Evolutionary conservation across 208 protist species (phyloP), one percentile per base, ranked within the genome.

Genomic region (Zelonia costaricensis): DNA sequence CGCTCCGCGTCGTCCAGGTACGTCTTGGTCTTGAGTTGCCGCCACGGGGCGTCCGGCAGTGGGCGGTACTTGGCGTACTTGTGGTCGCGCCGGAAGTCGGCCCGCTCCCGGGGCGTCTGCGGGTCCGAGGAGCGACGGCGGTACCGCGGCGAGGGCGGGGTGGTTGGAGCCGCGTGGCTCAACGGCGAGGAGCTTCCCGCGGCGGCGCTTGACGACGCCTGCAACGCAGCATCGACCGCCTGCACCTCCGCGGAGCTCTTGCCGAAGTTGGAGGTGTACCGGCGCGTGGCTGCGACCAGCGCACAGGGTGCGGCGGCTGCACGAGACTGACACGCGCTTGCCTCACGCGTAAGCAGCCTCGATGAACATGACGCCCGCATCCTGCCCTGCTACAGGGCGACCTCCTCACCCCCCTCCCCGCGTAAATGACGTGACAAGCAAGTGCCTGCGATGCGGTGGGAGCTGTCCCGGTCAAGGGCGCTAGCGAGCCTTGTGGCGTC

Each of bases 1-100:
- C 91, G 82, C 70, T 96, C 91, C 5, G 91, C 91, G 57, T 96
- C 91, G 57, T 96, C 91, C 43, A 96, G 69, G 69, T 96, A 96
- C 20, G 84, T 92, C 54, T 77, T 71, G 31, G 64, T 60, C 56
- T 87, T 88, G 30, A 78, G 52, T 53, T 88, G 74, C 9, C 82
- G 70, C 87, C 91, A 96, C 56, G 87, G 87, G 15, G 69, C 76
- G 42, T 86, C 82, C 27, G 80, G 82, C 10, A 93, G 79, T 1
- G 91, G 87, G 25, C 87, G 74, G 30, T 80, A 60, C 30, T 82
- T 78, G 4, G 73, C 77, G 62, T 86, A 96, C 57, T 81, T 84
- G 59, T 81, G 62, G 62, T 96, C 91, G 44, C 91, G 78, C 51
- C 80, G 79, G 60, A 96, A 96, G 45, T 88, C 75, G 0, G 57